Evolutionary conservation across 2,329 filamentous ascomycete species (phyloP).

Genomic region (Sporothrix dimorphospora): DNA sequence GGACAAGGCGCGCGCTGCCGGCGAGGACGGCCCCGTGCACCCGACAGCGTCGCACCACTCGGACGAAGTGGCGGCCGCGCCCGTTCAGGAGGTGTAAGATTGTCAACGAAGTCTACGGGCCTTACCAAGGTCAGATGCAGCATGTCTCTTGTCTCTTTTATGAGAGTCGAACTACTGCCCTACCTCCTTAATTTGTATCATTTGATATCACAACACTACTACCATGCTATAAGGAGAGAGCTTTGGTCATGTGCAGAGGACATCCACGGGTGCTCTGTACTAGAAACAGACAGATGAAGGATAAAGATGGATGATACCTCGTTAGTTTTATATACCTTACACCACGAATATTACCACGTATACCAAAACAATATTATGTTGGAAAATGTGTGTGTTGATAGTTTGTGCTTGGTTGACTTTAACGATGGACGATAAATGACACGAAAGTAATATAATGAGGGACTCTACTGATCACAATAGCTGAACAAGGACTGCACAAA

Average conservation of each 20-base stretch:
- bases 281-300: not conserved
- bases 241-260: no score
- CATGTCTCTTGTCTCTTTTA: no score
- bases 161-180: not conserved
- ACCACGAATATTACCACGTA: not conserved
- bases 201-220: not conserved
- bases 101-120: no score
- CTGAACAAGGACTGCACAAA: no score
- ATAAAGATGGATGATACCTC: not conserved
- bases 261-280: not conserved
- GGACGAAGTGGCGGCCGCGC: constrained; percentile 18
- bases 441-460: not conserved
- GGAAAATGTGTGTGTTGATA: not conserved
- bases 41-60: not conserved
- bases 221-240: no score
- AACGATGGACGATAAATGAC: not conserved
- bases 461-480: no score
- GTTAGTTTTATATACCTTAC: not conserved
- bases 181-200: not conserved
- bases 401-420: not conserved
- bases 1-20: not conserved
- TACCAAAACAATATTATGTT: not conserved
- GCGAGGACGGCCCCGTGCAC: not conserved
- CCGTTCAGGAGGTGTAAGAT: constrained; percentile 30
- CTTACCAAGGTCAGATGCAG: no score